Percentiles rank a stretch among this genome's conserved stretches.
These are phyloP conservation scores for Sphaerosporella brunnea DNA, from an alignment of 495 filamentous ascomycete species.

Conservation along the genomic window DNA sequence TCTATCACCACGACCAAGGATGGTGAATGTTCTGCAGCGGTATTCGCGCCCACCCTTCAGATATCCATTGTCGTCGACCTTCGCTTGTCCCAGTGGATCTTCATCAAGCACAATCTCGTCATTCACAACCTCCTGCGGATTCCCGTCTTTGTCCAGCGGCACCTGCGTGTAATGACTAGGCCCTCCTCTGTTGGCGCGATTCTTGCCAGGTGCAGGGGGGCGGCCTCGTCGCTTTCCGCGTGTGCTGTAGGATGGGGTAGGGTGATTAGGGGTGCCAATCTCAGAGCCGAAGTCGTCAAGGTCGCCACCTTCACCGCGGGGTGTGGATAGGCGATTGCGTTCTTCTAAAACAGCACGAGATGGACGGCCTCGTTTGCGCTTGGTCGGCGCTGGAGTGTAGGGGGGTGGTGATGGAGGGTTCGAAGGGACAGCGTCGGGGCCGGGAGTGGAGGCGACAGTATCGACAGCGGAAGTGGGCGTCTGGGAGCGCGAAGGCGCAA, in stretches of 20 bases:
- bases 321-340: conserved; percentile 13
- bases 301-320: conserved; percentile 18
- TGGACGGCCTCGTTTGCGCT: conserved; percentile 24
- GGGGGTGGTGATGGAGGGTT: conserved; percentile 17
- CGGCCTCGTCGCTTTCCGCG: conserved; percentile 68
- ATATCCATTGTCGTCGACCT: conserved; percentile 75
- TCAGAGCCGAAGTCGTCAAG: conserved; percentile 15
- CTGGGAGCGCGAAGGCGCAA: not conserved
- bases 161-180: conserved; percentile 62
- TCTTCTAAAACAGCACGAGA: conserved; percentile 21
- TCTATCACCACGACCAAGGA: conserved; percentile 61
- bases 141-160: conserved; percentile 86
- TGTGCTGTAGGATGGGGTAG: conserved; percentile 35
- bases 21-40: conserved; percentile 80
- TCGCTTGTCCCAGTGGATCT: conserved; percentile 74
- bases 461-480: conserved; percentile 14
- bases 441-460: not conserved
- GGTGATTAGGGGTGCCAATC: conserved; percentile 10
- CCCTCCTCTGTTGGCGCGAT: conserved; percentile 46
- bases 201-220: conserved; percentile 59
- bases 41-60: conserved; percentile 73
- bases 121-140: conserved; percentile 72
- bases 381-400: conserved; percentile 14
- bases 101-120: conserved; percentile 82
- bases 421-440: conserved; percentile 4